These are phyloP conservation scores for Rhizophlyctis rosea DNA, from an alignment of 192 early-diverging fungal genomes.

Conservation along the genomic window DNA sequence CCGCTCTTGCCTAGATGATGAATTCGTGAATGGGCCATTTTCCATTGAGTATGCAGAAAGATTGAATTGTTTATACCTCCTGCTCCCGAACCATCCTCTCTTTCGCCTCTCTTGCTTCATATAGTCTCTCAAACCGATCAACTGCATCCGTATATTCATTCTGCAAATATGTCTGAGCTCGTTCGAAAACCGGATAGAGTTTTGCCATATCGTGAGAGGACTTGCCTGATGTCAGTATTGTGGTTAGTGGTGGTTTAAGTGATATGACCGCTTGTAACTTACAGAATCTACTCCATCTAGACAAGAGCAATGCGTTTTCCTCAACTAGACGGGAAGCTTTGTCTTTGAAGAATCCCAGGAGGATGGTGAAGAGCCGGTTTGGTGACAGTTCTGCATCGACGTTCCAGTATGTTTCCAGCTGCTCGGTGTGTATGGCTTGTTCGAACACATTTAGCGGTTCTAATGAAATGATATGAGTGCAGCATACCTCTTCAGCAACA, in stretches of 20 bases:
- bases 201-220: conserved; percentile 37
- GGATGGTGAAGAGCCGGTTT: conserved; percentile 16
- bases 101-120: conserved; percentile 11
- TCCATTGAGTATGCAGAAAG: background rate
- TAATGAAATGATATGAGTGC: background rate
- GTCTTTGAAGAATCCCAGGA: conserved; percentile 38
- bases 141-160: conserved; percentile 43
- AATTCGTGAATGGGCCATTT: background rate
- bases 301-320: conserved; percentile 43
- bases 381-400: conserved; percentile 28
- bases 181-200: conserved; percentile 34
- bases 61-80: conserved; percentile 10
- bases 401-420: conserved; percentile 42
- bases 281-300: conserved; percentile 54
- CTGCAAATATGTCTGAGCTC: conserved; percentile 32
- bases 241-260: background rate
- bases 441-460: background rate
- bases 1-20: conserved; percentile 10
- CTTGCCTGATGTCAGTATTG: conserved; percentile 22
- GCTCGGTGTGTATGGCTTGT: background rate
- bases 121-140: conserved; percentile 40
- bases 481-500: conserved; percentile 35
- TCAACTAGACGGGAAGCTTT: conserved; percentile 29
- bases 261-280: conserved; percentile 2
- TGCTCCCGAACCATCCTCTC: conserved; percentile 3